Base-by-base conservation (phyloP, 768 basidiomycete genomes). In the Pleurotus pulmonarius region DNA sequence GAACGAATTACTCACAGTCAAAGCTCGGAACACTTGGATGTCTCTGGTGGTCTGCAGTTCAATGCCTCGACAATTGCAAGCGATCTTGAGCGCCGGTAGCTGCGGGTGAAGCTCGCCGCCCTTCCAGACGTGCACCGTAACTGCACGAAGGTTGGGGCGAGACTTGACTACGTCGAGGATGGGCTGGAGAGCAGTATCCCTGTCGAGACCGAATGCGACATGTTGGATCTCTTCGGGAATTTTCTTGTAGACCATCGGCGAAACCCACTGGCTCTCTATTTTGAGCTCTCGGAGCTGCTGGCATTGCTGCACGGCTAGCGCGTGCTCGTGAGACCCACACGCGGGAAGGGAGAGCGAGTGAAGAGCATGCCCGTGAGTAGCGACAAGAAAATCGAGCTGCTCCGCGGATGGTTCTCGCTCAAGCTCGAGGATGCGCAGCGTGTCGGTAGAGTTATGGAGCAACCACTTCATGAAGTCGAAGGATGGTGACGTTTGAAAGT, bases 391-490 rank as follows among this genome's bases (percentile, higher is more conserved):
- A 53, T 86, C 80, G 47, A 90, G 72, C 47, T 86, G 61, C 12
- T 80, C 76, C 6, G 69, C 57, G 43, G 80, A 75, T 1, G 87
- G 86, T 58, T 88, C 82, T 56, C 86, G 76, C 49, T 81, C 81
- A 55, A 89, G 72, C 55, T 85, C 81, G 55, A 90, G 72, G 26
- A 72, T 67, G 55, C 74, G 74, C 46, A 88, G 73, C n/a, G 75
- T 74, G 44, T 66, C 67, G 20, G 68, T 60, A 34, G 86, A 86
- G 56, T 80, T 75, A 62, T 82, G 78, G 22, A 89, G 82, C 56
- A 91, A 81, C 88, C 88, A 89, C 38, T 78, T 73, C 61, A 87
- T 70, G 67, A 89, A 85, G 37, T 86, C 83, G 46, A 80, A 64
- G 2, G 83, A 78, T 18, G 86, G 85, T 5, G 80, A 69, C n/a